Evolutionary conservation across 148 eudicot species (phyloP).

Genomic region (Rhododendron simsii): DNA sequence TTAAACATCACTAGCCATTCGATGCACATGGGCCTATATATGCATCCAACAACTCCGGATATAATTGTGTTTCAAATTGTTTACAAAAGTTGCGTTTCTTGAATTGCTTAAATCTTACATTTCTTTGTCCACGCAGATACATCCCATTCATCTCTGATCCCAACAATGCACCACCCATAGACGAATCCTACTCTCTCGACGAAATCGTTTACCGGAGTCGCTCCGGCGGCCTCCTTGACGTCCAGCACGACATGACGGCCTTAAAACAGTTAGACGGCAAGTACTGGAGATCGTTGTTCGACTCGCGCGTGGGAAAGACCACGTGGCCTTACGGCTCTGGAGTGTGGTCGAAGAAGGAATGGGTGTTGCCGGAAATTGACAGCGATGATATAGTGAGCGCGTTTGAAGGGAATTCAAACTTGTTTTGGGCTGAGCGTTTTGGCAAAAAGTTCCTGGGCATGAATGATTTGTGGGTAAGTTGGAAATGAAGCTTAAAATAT

Average conservation of each 20-base stretch:
- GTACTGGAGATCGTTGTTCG: constrained; percentile 70
- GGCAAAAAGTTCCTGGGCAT: constrained; percentile 85
- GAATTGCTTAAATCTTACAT: constrained; percentile 69
- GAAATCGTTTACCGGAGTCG: constrained; percentile 79
- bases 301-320: constrained; percentile 72
- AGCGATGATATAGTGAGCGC: constrained; percentile 48
- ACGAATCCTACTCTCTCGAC: constrained; percentile 84
- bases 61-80: background rate
- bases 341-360: constrained; percentile 89
- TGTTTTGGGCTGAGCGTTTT: constrained; percentile 88
- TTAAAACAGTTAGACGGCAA: constrained; percentile 48
- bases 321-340: constrained; percentile 58
- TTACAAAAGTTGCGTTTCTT: background rate
- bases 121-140: background rate
- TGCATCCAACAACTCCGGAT: background rate
- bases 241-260: constrained; percentile 70
- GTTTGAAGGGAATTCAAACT: constrained; percentile 56
- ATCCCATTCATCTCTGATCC: constrained; percentile 62
- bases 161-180: constrained; percentile 9
- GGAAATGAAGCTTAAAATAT: background rate
- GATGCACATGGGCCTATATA: background rate
- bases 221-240: constrained; percentile 83
- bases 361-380: constrained; percentile 85
- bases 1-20: no score
- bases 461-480: constrained; percentile 74